Evolutionary conservation across 192 early-diverging fungal species (phyloP), one percentile per base, ranked within the genome.

Genomic region (Ramicandelaber brevisporus): DNA sequence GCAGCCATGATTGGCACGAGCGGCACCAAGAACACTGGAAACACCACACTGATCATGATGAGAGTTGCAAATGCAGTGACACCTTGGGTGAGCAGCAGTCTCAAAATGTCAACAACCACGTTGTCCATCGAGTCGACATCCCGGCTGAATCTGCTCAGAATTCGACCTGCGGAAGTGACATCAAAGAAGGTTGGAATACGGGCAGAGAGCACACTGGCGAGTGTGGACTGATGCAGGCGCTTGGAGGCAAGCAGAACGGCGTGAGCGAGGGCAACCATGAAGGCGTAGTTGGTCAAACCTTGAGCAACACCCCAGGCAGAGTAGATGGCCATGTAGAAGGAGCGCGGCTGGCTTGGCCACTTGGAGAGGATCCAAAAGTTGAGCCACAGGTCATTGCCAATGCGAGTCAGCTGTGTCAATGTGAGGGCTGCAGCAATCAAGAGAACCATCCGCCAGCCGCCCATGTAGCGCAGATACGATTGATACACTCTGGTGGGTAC

Each of bases 111-210:
- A 17, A 61, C 47, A 6, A 76, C 40, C 1, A 49, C 54, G 20
- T 54, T 59, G 36, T 79, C 76, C 21, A 51, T 32, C 32, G 43
- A 40, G 35, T 65, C 61, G 6, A 76, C 37, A 33, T 76, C 73
- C 22, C 65, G 68, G 20, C 63, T 66, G 31, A 77, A 74, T 20
- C 72, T 57, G 33, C 77, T 80, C 33, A 80, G 48, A 27, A 80
- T 63, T 15, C 73, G 46, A 12, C 76, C 76, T 3, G 73, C 27
- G 6, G 76, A 73, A n/a, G 64, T 68, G 1, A 65, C 66, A 20
- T 80, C 72, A 40, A 71, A 75, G 34, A 93, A 87, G 0, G 44
- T n/a, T n/a, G n/a, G n/a, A n/a, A n/a, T n/a, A n/a, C n/a, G n/a
- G n/a, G 19, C 23, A 21, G n/a, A 36, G 26, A n/a, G n/a, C n/a